Conservation (phyloP, 352 stramenopile genomes). For the Blastocystis sp. region DNA sequence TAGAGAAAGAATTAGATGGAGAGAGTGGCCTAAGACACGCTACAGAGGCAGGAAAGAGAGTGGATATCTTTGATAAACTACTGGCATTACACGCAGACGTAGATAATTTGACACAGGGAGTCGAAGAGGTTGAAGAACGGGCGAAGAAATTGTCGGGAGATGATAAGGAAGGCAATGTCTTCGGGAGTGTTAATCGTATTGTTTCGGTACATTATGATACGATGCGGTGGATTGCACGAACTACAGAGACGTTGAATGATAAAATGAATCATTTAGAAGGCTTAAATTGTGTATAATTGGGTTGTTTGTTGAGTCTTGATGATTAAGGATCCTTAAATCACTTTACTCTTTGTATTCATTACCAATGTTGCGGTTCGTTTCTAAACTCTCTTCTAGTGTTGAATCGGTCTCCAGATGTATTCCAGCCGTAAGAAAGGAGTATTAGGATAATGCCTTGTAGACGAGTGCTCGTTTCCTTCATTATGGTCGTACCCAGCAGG, state of each 20-base stretch:
- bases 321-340: not conserved
- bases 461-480: not conserved
- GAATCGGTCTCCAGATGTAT: not conserved
- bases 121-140: constrained; percentile 54
- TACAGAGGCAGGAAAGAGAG: not conserved
- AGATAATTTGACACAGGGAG: constrained; percentile 25
- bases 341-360: not conserved
- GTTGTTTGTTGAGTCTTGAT: not conserved
- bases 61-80: constrained; percentile 26
- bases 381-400: not conserved
- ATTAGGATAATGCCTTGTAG: not conserved
- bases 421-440: not conserved
- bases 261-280: constrained; percentile 46
- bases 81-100: constrained; percentile 31
- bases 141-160: not conserved
- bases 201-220: constrained; percentile 34
- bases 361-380: constrained; percentile 1
- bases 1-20: constrained; percentile 54
- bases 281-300: not conserved
- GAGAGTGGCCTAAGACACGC: not conserved
- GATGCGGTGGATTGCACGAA: constrained; percentile 42
- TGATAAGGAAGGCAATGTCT: not conserved
- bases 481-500: not conserved
- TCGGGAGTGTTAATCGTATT: not conserved
- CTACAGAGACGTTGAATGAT: constrained; percentile 5